Evolutionary conservation across 1,139 yeast genomes (phyloP).

Genomic region (Entelexis paramagnoliae): DNA sequence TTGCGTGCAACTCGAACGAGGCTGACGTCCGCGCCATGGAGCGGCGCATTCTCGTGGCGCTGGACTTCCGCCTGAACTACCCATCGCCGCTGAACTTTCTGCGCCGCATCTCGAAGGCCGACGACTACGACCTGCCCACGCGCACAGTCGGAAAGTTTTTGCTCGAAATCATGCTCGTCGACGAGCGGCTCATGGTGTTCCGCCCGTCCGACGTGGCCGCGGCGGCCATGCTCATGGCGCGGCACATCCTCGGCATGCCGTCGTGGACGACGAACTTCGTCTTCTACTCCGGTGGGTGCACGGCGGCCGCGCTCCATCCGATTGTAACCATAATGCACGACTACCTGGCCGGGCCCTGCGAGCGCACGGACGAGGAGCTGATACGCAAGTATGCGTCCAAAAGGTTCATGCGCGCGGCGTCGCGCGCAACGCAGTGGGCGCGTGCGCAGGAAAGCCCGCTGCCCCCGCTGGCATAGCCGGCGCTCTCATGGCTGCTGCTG

Average conservation of each 20-base stretch:
- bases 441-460: not conserved
- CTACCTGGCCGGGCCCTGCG: conserved; percentile 38
- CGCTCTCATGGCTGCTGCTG: too few relatives aligned
- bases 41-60: conserved; percentile 62
- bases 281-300: conserved; percentile 89
- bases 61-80: conserved; percentile 70
- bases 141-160: conserved; percentile 87
- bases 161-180: conserved; percentile 70
- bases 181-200: conserved; percentile 67
- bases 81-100: conserved; percentile 93
- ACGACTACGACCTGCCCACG: conserved; percentile 84
- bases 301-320: conserved; percentile 57
- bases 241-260: conserved; percentile 61
- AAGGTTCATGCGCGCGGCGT: conserved; percentile 83
- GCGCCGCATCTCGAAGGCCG: conserved; percentile 89
- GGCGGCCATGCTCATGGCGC: conserved; percentile 80
- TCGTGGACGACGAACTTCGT: conserved; percentile 68
- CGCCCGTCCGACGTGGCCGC: conserved; percentile 83
- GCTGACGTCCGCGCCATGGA: conserved; percentile 85
- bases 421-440: conserved; percentile 74
- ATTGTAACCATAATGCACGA: conserved; percentile 66
- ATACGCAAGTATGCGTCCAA: conserved; percentile 68
- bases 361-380: conserved; percentile 15
- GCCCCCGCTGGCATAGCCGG: not conserved
- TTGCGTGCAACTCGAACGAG: conserved; percentile 52